Base-by-base conservation (phyloP, 176 grass and related monocot genomes). In the Tillandsia fasciculata region DNA sequence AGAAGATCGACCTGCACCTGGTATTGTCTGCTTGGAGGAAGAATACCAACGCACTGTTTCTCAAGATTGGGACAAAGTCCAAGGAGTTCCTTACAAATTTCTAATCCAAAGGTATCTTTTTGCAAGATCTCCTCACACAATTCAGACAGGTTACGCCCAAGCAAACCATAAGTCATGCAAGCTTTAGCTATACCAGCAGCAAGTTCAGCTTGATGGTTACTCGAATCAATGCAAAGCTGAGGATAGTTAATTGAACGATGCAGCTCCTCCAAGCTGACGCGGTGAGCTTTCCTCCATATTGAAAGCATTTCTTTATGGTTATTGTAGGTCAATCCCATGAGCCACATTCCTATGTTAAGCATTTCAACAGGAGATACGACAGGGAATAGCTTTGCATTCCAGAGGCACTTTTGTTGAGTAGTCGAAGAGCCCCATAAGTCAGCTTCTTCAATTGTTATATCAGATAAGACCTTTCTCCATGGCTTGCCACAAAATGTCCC, bases 401-500 rank as follows among this genome's bases (percentile, higher is more conserved):
- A 96, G 70, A 96, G 81, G 68, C 92, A 96, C 64, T 85, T 87
- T 61, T 85, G 85, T 64, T 89, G 67, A 52, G 56, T 64, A 17
- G 54, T 49, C 20, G 53, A 5, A 14, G 73, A 77, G 68, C 33
- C 70, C 92, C 92, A 96, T 27, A 96, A 54, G 73, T 96, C 92
- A 11, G 12, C 83, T 78, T 89, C 86, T 15, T 89, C 56, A 81
- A 96, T 81, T 75, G 80, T 70, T 64, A 87, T 83, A 81, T 85
- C 76, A 80, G 84, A 54, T 59, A 96, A 82, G 27, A 96, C 29
- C 77, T 72, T 89, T 78, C 53, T 87, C 92, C 92, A 96, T 54
- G 92, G 88, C 56, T 91, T 91, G 10, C 92, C 83, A 71, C 92
- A 89, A 78, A 96, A 96, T 10, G 88, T 96, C 26, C 92, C 92